Evolutionary conservation across 2,329 filamentous ascomycete genomes (phyloP), one percentile per base, ranked within the genome.

Genomic region (Gliomastix tumulicola): DNA sequence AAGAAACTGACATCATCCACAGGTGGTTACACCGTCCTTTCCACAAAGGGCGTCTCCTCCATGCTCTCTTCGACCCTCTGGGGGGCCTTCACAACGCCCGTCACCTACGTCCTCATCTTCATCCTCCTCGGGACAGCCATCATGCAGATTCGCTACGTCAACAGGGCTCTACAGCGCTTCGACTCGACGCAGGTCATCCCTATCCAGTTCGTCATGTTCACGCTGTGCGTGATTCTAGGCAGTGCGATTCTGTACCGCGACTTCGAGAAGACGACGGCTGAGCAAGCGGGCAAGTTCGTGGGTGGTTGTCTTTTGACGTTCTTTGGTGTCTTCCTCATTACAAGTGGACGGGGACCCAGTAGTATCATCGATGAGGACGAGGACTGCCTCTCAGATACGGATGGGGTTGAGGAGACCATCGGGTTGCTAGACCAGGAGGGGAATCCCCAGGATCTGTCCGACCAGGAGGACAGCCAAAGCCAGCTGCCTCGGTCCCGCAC

Each of bases 131-230:
- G 68, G 32, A 97, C 90, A 2, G 92, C 92, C 7, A 69, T 98
- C 41, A 88, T 97, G 84, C 92, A 98, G 63, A 90, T 98, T 49
- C 90, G 88, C 55, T 98, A 97, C 55, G 76, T 98, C 56, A 98
- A 97, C 64, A 85, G 74, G 46, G 72, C 75, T 2, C 69, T 98
- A 36, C 89, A 96, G 56, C 80, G 86, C 32, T 98, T 97, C 65
- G 88, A 96, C 59, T 95, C 92, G 7, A 98, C 92, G 0, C 88
- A 96, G 57, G 92, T 98, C 48, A 98, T 98, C 44, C 92, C 92
- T 0, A 92, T 92, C 12, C 92, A 98, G 53, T 98, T 98, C 50
- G 92, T 98, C 34, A 76, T 94, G 44, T 98, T 98, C 58, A 98
- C 92, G 0, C 71, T 98, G 7, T 94, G 86, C 6, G 92, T 97